Evolutionary conservation across 768 basidiomycete genomes (phyloP), one percentile per base, ranked within the genome.

Genomic region (Suillus variegatus): DNA sequence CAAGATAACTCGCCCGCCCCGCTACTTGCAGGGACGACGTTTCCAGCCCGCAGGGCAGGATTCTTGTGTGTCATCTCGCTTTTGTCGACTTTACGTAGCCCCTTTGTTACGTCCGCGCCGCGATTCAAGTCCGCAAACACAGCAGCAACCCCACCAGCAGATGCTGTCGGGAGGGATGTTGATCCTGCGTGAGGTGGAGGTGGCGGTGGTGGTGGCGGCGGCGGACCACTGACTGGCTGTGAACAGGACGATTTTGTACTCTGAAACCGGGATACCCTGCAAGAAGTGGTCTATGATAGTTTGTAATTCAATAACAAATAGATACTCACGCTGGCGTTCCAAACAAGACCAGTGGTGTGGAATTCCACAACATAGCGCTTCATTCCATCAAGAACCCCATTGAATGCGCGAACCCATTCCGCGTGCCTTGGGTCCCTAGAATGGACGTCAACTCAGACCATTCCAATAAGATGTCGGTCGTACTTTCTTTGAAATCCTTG

Each of bases 61-160:
- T 99, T 99, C 84, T 99, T 99, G 82, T 99, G 97, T 4, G 95
- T 98, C 95, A 97, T 96, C 76, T 98, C 91, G 68, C 93, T 95
- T 82, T 89, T 91, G 74, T 95, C 93, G 36, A 99, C 97, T 76
- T 97, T 98, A 69, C 91, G 89, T 70, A 99, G 77, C 13, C 92
- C 89, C 73, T 92, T 93, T 7, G 97, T 99, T 41, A 99, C 90
- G 5, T 90, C 89, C 67, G 89, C 92, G 1, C 97, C 96, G 49
- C 90, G 86, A 73, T 98, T 98, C 55, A 99, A 79, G 63, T 94
- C 86, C 2, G 95, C 94, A 64, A 99, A 96, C 32, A 99, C 92
- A 5, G 92, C 92, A 13, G 88, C 87, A 18, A 85, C 83, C 14
- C 91, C 89, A 2, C 86, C 86, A 0, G 74, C 70, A 3, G 83